A percentile compares a stretch with the other conserved stretches of the same genome.
Conservation (phyloP, 768 basidiomycete species). For the Pleurotus salmoneostramineus region DNA sequence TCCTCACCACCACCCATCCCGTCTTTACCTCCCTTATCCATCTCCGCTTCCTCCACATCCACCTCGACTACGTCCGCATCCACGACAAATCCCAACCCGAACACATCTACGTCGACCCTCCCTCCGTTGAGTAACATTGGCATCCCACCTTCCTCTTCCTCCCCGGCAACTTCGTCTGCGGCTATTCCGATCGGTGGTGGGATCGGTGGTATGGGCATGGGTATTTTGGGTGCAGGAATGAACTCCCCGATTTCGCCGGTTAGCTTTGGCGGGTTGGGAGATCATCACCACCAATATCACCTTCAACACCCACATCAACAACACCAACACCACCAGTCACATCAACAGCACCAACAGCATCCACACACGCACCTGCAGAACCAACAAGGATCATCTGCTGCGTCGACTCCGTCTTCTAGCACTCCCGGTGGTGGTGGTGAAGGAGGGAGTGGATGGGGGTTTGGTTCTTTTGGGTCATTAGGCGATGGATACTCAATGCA, state of each 20-base stretch:
- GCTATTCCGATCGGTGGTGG: neutral
- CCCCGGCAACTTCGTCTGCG: neutral
- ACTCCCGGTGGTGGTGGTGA: neutral
- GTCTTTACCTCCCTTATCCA: slow-evolving; percentile 21
- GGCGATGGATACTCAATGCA: too few relatives aligned
- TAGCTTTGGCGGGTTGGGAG: neutral
- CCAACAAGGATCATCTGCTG: neutral
- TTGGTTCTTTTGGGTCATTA: too few relatives aligned
- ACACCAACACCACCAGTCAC: neutral
- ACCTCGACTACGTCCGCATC: neutral
- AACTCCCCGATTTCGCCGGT: neutral
- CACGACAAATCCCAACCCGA: slow-evolving; percentile 3
- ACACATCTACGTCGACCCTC: neutral
- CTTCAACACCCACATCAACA: neutral
- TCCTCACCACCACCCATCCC: slow-evolving; percentile 18
- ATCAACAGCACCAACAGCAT: neutral
- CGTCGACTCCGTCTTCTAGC: neutral
- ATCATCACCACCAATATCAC: neutral
- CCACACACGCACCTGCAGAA: too few relatives aligned
- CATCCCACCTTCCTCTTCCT: neutral
- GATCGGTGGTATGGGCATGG: neutral
- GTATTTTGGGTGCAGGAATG: neutral
- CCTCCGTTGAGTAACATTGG: slow-evolving; percentile 1
- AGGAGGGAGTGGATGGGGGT: too few relatives aligned
- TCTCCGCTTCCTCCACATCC: slow-evolving; percentile 22